Base-by-base conservation (phyloP, 2,329 filamentous ascomycete species). In the Zymoseptoria tritici region DNA sequence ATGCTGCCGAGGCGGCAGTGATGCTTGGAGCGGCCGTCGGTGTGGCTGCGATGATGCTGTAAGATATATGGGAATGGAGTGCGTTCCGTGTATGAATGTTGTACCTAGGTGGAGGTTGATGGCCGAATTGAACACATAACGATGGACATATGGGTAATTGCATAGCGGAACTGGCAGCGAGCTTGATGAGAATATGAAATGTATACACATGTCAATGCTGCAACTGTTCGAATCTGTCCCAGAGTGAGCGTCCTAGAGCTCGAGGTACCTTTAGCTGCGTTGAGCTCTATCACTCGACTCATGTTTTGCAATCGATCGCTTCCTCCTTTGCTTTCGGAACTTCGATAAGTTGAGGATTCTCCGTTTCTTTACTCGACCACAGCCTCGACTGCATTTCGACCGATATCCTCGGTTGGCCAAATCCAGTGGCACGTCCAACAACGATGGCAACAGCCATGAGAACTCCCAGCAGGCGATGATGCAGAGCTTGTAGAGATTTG, bases 21-120 rank as follows among this genome's bases (percentile, higher is more conserved):
- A 36, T 75, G 20, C 60, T 72, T 16, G 76, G 69, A 53, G 72
- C 68, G 20, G 66, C 67, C 6, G 59, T 72, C 2, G 71, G 74
- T 13, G 67, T 75, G 29, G 72, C 69, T 2, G 70, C 71, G 9
- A 46, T 65, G 52, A 66, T 74, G 29, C 56, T 76, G 31, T 74
- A 72, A 64, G 55, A 56, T 76, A 21, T 74, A 71, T 64, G 53
- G 20, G 26, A 29, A 57, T 16, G 57, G 31, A 52, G 57, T 54
- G 20, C 36, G 26, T 24, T 5, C 50, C 26, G 46, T 54, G 22
- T 52, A 54, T 52, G 50, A 22, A 52, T 49, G 42, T 21, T 61
- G 56, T 58, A 61, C 50, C 31, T 54, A 51, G 57, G 24, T 31
- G 50, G 52, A 31, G 16, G 24, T 31, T 46, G 24, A 49, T 46